A percentile compares a stretch with the other conserved stretches of the same genome.
Conservation (phyloP, 2,329 filamentous ascomycete genomes). For the Ophiostoma ips region DNA sequence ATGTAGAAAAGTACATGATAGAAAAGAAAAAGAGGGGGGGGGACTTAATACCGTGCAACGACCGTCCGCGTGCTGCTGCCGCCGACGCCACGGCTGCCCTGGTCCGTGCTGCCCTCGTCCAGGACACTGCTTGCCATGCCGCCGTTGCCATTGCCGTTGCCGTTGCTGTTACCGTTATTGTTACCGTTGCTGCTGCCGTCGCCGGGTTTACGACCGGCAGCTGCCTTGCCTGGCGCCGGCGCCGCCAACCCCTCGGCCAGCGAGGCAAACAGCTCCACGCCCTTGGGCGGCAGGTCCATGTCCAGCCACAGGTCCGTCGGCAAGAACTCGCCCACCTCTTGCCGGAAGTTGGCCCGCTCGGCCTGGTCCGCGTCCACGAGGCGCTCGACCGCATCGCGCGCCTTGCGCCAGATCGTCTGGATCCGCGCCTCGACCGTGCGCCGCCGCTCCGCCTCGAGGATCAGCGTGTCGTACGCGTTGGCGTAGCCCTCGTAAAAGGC, state of each 20-base stretch:
- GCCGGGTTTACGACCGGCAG: neutral
- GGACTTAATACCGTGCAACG: constrained; percentile 3
- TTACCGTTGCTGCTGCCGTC: neutral
- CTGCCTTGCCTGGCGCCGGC: neutral
- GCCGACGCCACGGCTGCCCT: constrained; percentile 6
- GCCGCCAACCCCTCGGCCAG: neutral
- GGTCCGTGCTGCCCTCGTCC: constrained; percentile 2
- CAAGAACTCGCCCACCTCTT: constrained; percentile 72
- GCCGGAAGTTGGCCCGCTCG: constrained; percentile 64
- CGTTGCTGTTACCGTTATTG: neutral
- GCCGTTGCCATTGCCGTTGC: neutral
- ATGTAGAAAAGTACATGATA: no score
- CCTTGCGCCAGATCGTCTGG: constrained; percentile 59
- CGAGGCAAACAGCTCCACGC: constrained; percentile 29
- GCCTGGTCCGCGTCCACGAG: constrained; percentile 59
- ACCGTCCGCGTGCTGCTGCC: constrained; percentile 13
- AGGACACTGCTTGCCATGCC: neutral
- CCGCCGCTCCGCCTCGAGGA: constrained; percentile 71
- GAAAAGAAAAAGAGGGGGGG: no score
- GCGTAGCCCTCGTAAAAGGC: constrained; percentile 82
- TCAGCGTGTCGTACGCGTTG: constrained; percentile 67
- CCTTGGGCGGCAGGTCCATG: constrained; percentile 45
- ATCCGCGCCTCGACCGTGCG: constrained; percentile 61
- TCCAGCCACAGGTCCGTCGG: constrained; percentile 81
- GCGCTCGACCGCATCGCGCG: constrained; percentile 61